A percentile compares a stretch with the other conserved stretches of the same genome.
phyloP scores from a whole-genome alignment of 352 stramenopile genomes.

The Phytophthora pini region DNA sequence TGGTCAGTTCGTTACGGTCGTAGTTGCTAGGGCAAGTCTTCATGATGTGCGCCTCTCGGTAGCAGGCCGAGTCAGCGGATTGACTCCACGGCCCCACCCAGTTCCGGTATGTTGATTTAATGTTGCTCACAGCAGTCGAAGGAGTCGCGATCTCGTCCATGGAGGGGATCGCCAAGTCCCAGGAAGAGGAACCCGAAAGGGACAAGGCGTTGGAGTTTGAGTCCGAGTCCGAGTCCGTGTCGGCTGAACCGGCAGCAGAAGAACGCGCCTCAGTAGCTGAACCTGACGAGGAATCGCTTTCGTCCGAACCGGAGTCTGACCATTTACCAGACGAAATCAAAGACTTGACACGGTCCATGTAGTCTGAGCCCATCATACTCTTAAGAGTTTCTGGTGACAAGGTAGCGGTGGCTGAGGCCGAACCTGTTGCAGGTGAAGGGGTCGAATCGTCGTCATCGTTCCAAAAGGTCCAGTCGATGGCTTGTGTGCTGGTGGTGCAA shows the following conservation, averaged over 20 bases:
- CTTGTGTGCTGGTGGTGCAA: conserved; percentile 30
- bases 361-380: conserved; percentile 36
- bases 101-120: conserved; percentile 31
- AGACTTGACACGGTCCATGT: conserved; percentile 31
- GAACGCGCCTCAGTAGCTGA: not conserved
- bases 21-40: conserved; percentile 47
- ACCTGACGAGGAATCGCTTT: not conserved
- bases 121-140: conserved; percentile 16
- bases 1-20: conserved; percentile 42
- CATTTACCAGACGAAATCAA: conserved; percentile 25
- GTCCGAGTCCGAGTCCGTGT: not conserved
- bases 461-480: conserved; percentile 43
- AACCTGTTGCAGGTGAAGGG: not conserved
- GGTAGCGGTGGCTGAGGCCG: conserved; percentile 7
- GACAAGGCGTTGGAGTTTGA: not conserved
- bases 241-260: not conserved
- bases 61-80: conserved; percentile 47
- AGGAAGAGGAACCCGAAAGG: conserved; percentile 9
- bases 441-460: conserved; percentile 23
- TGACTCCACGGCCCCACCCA: conserved; percentile 48
- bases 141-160: conserved; percentile 21
- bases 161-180: conserved; percentile 10
- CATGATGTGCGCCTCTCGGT: conserved; percentile 51
- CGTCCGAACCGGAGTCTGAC: conserved; percentile 9
- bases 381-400: conserved; percentile 31